These are phyloP conservation scores for Ceratobasidium sp. DNA, from an alignment of 1,284 basidiomycete species.

Conservation along the genomic window DNA sequence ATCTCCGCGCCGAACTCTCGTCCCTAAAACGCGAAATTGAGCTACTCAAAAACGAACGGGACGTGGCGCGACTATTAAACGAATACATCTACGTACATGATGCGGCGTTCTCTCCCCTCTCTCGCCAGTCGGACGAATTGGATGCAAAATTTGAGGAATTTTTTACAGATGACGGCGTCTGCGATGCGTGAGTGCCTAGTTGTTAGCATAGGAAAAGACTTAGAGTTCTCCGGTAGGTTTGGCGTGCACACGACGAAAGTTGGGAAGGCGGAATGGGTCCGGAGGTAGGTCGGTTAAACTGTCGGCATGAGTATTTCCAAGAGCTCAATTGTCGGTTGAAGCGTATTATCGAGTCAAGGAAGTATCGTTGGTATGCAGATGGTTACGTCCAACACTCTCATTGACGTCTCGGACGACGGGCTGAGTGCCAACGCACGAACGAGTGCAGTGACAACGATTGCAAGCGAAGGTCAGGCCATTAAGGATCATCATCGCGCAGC, in stretches of 20 bases:
- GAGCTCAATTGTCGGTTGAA: not conserved
- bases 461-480: not conserved
- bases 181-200: constrained; percentile 10
- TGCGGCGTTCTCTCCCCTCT: constrained; percentile 12
- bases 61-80: constrained; percentile 21
- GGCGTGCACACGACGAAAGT: constrained; percentile 4
- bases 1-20: constrained; percentile 16
- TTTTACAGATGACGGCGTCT: constrained; percentile 18
- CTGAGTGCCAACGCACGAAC: not conserved
- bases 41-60: constrained; percentile 6
- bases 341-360: constrained; percentile 14
- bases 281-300: not conserved
- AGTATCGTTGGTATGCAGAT: constrained; percentile 22
- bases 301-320: not conserved
- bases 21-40: constrained; percentile 1
- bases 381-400: constrained; percentile 13
- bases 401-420: constrained; percentile 2
- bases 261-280: constrained; percentile 29
- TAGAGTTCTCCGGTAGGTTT: not conserved
- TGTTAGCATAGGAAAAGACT: not conserved
- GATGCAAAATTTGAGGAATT: constrained; percentile 19
- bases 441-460: constrained; percentile 22
- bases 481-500: constrained; percentile 4
- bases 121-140: not conserved
- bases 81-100: constrained; percentile 29